phyloP scores from a whole-genome alignment of 2,329 filamentous ascomycete genomes.

The Apiospora aurea region DNA sequence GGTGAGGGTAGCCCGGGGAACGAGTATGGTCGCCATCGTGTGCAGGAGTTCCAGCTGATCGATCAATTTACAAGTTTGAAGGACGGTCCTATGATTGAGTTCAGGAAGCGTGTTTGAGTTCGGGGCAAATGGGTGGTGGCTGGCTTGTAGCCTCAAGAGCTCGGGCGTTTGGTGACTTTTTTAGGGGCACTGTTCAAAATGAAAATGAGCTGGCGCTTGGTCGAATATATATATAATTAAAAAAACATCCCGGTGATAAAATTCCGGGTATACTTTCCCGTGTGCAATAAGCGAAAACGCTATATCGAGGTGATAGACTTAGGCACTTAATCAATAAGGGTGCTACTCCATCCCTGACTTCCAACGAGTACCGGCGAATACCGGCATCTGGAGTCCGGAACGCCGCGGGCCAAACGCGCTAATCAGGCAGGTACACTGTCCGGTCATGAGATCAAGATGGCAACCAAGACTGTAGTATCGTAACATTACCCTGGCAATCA shows the following conservation, averaged over 20 bases:
- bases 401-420: not conserved
- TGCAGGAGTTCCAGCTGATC: conserved; percentile 70
- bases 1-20: conserved; percentile 57
- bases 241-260: not conserved
- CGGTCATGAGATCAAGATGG: not conserved
- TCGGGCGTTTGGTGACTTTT: conserved; percentile 15
- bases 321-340: not conserved
- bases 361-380: not conserved
- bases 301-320: not conserved
- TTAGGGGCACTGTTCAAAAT: not conserved
- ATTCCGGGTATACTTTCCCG: too few relatives aligned
- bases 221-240: not conserved
- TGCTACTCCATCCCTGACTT: not conserved
- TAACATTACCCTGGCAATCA: not conserved
- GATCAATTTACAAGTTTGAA: conserved; percentile 80
- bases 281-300: not conserved
- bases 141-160: not conserved
- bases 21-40: conserved; percentile 62
- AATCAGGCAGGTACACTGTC: not conserved
- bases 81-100: conserved; percentile 74
- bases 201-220: not conserved
- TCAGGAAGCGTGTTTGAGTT: conserved; percentile 45
- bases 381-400: not conserved
- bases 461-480: not conserved
- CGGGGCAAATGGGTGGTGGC: not conserved